Percentiles rank a stretch among this genome's conserved stretches.
Conservation (phyloP, 2,329 filamentous ascomycete genomes). For the Pyrenophora teres region DNA sequence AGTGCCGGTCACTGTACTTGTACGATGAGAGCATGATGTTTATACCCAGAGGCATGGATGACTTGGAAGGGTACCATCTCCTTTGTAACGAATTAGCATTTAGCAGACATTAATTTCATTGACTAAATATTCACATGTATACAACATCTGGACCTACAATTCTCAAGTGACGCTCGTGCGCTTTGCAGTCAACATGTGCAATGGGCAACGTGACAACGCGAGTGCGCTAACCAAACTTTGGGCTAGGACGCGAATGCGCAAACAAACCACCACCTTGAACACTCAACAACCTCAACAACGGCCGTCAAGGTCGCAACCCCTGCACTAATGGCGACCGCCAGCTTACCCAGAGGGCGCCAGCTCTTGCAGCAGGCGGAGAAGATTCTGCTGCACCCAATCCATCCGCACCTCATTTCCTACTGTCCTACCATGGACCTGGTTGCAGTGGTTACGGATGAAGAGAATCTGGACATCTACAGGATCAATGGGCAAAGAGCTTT, state of each 20-base stretch:
- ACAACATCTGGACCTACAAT: too few relatives aligned
- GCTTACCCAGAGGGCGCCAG: conserved; percentile 12
- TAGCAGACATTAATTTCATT: neutral
- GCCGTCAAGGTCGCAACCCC: conserved; percentile 8
- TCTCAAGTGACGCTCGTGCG: too few relatives aligned
- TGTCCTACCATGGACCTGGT: conserved; percentile 86
- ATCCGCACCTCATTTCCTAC: conserved; percentile 67
- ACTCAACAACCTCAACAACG: conserved; percentile 4
- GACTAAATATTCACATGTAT: neutral
- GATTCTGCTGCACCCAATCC: conserved; percentile 54
- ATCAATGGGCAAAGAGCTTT: conserved; percentile 75
- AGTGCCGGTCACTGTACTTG: conserved; percentile 16
- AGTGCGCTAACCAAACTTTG: conserved; percentile 27
- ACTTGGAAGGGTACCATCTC: conserved; percentile 8
- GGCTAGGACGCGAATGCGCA: conserved; percentile 23
- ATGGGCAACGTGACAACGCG: conserved; percentile 31
- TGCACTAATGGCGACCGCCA: conserved; percentile 11
- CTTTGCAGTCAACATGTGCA: neutral
- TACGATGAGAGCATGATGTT: conserved; percentile 18
- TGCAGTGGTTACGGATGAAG: conserved; percentile 71
- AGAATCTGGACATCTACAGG: conserved; percentile 75
- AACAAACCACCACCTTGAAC: conserved; percentile 14
- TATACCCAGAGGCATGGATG: conserved; percentile 16
- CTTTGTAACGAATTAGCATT: conserved; percentile 2
- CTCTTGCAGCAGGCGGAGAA: conserved; percentile 50